Conservation (phyloP, 257 asterid genomes). For the Ajuga chamaepitys region DNA sequence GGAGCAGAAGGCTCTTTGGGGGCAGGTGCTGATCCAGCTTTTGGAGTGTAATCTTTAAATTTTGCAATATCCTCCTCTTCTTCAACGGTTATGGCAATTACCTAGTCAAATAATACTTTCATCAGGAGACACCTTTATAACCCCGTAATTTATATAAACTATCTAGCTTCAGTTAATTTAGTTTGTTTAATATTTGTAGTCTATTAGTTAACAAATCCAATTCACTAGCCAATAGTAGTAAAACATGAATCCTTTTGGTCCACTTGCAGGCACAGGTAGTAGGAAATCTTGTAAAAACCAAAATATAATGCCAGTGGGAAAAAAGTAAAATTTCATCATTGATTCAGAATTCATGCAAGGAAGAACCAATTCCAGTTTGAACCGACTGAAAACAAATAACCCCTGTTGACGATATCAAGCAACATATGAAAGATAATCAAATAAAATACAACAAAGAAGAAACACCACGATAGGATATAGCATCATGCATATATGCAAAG, state of each 20-base stretch:
- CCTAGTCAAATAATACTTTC: conserved; percentile 26
- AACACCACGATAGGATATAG: conserved; percentile 1
- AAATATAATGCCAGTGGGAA: not conserved
- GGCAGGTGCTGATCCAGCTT: conserved; percentile 48
- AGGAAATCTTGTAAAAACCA: not conserved
- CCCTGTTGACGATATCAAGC: not conserved
- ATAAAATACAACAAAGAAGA: not conserved
- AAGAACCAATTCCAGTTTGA: conserved; percentile 6
- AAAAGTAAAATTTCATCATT: not conserved
- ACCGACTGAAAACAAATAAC: not conserved
- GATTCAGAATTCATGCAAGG: not conserved
- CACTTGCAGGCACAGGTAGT: not conserved
- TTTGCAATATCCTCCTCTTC: conserved; percentile 75
- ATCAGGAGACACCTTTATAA: not conserved
- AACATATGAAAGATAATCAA: not conserved
- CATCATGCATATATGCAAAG: not conserved
- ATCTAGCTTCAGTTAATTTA: not conserved
- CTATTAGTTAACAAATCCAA: conserved; percentile 6
- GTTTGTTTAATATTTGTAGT: not conserved
- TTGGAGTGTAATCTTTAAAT: conserved; percentile 73
- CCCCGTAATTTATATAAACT: not conserved
- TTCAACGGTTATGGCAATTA: conserved; percentile 84
- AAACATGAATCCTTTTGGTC: not conserved
- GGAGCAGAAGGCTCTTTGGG: conserved; percentile 57
- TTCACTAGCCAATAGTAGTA: not conserved